phyloP scores from a whole-genome alignment of 2,329 filamentous ascomycete genomes.

The Incumbomyces lentus region DNA sequence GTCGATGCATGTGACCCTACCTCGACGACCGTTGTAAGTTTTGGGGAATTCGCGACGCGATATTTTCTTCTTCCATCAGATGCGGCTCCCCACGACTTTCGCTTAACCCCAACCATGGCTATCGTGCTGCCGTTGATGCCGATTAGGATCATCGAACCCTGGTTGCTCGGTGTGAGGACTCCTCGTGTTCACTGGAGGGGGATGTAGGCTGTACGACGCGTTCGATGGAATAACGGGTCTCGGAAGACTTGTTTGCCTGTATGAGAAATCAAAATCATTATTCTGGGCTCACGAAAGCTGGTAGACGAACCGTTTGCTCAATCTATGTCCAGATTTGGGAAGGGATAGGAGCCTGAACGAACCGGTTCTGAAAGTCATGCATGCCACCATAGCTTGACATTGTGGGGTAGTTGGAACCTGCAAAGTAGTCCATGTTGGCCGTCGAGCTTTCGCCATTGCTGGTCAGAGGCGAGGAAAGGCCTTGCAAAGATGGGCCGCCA shows the following conservation, averaged over 20 bases:
- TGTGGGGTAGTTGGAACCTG: conserved; percentile 1
- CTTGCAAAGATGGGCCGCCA: conserved; percentile 11
- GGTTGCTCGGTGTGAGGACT: not conserved
- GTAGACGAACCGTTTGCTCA: not conserved
- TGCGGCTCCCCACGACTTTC: not conserved
- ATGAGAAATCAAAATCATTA: conserved; percentile 7
- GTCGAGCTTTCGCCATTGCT: conserved; percentile 10
- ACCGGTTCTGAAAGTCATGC: conserved; percentile 21
- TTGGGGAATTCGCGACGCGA: not conserved
- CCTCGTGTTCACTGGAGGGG: not conserved
- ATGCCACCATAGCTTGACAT: not conserved
- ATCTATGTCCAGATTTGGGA: conserved; percentile 20
- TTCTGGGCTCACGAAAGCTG: not conserved
- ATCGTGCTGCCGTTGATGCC: not conserved
- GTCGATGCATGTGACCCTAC: too few species aligned
- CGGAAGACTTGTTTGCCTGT: conserved; percentile 3
- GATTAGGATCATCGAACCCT: not conserved
- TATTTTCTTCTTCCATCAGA: not conserved
- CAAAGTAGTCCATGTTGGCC: conserved; percentile 19
- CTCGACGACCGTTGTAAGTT: not conserved
- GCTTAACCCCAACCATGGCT: conserved; percentile 1
- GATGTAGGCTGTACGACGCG: not conserved
- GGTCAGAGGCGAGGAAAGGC: conserved; percentile 12
- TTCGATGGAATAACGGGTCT: conserved; percentile 2
- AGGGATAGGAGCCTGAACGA: conserved; percentile 13